Conservation (phyloP, 306 rosid species). For the Pterocarpus macrocarpus region DNA sequence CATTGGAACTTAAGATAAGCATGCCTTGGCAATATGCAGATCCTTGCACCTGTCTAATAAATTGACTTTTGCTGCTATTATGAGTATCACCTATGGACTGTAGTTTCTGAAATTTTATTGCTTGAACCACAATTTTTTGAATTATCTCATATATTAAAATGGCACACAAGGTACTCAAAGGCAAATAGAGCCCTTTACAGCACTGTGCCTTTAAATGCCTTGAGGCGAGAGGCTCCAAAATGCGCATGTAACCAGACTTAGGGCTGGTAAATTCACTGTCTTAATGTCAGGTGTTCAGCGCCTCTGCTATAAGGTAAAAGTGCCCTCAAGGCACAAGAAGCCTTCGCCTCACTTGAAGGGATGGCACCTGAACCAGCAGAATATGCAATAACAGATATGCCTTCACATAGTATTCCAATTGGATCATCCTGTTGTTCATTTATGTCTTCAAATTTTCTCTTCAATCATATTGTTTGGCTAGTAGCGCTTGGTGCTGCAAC, state of each 20-base stretch:
- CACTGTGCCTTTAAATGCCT: no score
- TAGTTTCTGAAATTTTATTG: constrained; percentile 26
- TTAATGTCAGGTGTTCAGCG: no score
- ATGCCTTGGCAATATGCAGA: neutral
- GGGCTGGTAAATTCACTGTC: no score
- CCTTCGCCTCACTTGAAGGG: no score
- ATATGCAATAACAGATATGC: no score
- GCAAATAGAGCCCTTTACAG: neutral
- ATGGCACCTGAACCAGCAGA: no score
- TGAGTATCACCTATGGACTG: neutral
- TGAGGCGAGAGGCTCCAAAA: no score
- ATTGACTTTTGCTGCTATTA: neutral
- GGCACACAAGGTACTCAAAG: neutral
- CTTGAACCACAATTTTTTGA: constrained; percentile 11
- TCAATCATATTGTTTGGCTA: neutral
- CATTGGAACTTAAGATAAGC: neutral
- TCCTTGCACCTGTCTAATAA: neutral
- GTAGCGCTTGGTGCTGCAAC: neutral
- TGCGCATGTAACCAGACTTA: no score
- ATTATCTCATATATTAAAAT: constrained; percentile 1
- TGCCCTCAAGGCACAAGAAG: no score
- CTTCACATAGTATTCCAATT: neutral
- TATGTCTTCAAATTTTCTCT: neutral
- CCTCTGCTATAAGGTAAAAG: no score
- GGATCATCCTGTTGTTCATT: neutral